A percentile compares a stretch with the other conserved stretches of the same genome.
phyloP scores from a whole-genome alignment of 2,329 filamentous ascomycete species.

The Juglanconis juglandina region DNA sequence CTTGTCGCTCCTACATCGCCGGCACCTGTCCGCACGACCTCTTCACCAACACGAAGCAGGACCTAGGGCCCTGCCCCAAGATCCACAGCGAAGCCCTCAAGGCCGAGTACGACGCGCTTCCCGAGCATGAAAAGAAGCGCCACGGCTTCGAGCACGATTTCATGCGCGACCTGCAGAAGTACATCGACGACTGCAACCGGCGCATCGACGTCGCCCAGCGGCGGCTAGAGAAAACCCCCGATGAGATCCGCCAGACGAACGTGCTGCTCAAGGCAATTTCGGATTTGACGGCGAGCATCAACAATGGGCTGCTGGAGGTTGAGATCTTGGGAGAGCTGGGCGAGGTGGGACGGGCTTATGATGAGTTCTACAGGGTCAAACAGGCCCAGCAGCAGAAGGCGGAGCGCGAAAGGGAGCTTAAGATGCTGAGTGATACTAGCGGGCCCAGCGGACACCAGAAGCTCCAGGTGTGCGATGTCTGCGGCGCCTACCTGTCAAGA shows the following conservation, averaged over 20 bases:
- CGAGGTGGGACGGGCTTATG: slow-evolving; percentile 75
- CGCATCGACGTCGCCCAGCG: slow-evolving; percentile 88
- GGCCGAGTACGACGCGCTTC: slow-evolving; percentile 76
- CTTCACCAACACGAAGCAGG: slow-evolving; percentile 99
- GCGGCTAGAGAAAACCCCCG: slow-evolving; percentile 91
- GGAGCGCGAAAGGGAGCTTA: slow-evolving; percentile 82
- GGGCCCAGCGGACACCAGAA: slow-evolving; percentile 96
- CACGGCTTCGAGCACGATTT: slow-evolving; percentile 97
- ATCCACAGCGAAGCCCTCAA: slow-evolving; percentile 87
- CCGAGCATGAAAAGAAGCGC: slow-evolving; percentile 67
- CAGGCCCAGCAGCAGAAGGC: slow-evolving; percentile 75
- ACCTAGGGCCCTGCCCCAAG: slow-evolving; percentile 84
- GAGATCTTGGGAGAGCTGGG: slow-evolving; percentile 79
- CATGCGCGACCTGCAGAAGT: slow-evolving; percentile 90
- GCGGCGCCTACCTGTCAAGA: slow-evolving; percentile 86
- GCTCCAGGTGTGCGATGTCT: slow-evolving; percentile 96
- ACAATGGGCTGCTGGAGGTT: slow-evolving; percentile 79
- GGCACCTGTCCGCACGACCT: slow-evolving; percentile 97
- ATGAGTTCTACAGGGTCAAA: slow-evolving; percentile 83
- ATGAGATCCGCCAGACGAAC: slow-evolving; percentile 95
- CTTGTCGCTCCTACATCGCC: slow-evolving; percentile 89
- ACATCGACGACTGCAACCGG: slow-evolving; percentile 94
- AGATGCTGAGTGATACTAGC: slow-evolving; percentile 84
- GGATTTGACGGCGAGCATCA: slow-evolving; percentile 74
- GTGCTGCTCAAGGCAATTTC: slow-evolving; percentile 80